Evolutionary conservation across 371 early-diverging fungal genomes (phyloP).

Genomic region (Rhizomucor pusillus): DNA sequence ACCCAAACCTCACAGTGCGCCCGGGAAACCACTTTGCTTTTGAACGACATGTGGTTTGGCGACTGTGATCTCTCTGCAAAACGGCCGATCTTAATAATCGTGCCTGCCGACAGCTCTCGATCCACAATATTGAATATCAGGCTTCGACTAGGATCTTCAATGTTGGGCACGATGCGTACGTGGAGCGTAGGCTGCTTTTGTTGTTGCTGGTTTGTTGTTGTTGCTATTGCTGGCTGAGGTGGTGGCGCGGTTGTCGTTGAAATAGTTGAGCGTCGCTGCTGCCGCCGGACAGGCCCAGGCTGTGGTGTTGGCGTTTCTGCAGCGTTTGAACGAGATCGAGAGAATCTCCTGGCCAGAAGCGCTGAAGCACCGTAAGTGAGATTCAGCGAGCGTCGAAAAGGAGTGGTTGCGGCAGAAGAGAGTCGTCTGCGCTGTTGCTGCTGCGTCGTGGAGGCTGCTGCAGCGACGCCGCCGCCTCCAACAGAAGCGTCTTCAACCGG

Average conservation of each 20-base stretch:
- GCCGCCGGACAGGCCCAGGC: constrained; percentile 2
- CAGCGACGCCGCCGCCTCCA: too few species aligned
- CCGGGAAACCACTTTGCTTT: constrained; percentile 92
- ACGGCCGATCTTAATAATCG: constrained; percentile 75
- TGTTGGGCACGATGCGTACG: constrained; percentile 77
- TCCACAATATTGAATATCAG: constrained; percentile 82
- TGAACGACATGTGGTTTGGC: constrained; percentile 79
- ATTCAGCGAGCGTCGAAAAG: constrained; percentile 11
- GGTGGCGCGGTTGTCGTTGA: neutral
- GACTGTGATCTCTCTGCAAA: constrained; percentile 69
- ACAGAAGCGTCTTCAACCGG: too few species aligned
- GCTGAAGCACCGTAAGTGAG: constrained; percentile 16
- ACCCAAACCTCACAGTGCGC: constrained; percentile 93
- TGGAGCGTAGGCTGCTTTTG: constrained; percentile 24
- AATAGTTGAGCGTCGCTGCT: constrained; percentile 2
- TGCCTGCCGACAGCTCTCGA: constrained; percentile 69
- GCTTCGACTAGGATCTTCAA: constrained; percentile 69
- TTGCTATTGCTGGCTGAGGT: neutral
- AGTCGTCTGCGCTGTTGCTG: neutral
- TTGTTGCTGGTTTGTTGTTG: neutral
- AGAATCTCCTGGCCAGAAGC: constrained; percentile 10
- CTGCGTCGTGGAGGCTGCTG: neutral
- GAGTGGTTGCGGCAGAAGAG: neutral
- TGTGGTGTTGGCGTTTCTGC: neutral
- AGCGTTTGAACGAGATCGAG: constrained; percentile 5